These are phyloP conservation scores for Epichloe hybrida DNA, from an alignment of 2,329 filamentous ascomycete species.

Conservation along the genomic window DNA sequence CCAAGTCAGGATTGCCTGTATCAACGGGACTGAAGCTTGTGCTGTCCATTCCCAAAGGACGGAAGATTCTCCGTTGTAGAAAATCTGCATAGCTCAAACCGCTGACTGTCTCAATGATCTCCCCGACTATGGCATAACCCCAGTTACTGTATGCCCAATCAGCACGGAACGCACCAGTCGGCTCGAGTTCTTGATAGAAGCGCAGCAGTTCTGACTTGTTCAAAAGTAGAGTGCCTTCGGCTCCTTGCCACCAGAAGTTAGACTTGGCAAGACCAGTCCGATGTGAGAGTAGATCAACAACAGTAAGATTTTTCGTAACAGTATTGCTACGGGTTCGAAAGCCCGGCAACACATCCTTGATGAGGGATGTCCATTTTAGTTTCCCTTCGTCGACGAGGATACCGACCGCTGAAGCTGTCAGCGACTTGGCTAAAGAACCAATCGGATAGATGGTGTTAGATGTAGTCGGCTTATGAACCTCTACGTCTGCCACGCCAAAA, in stretches of 20 bases:
- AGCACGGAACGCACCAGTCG: background rate
- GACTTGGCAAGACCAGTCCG: background rate
- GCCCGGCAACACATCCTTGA: background rate
- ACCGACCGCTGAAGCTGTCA: background rate
- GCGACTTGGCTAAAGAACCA: background rate
- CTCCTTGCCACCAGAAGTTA: constrained; percentile 1
- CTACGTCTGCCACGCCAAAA: background rate
- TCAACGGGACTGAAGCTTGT: background rate
- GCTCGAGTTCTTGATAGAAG: background rate
- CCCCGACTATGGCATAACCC: background rate
- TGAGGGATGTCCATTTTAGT: background rate
- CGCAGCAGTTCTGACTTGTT: background rate
- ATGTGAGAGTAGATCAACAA: background rate
- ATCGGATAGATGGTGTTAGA: background rate
- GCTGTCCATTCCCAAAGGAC: background rate
- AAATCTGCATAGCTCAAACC: background rate
- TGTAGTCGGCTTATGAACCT: background rate
- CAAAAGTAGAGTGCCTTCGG: background rate
- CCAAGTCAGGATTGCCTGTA: background rate
- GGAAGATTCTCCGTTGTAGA: background rate
- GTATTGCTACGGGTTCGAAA: background rate
- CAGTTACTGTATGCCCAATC: constrained; percentile 1
- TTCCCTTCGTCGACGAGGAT: background rate
- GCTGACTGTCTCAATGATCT: background rate
- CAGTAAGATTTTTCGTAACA: background rate